Evolutionary conservation across 805 yeast species (phyloP).

Genomic region (Metschnikowia orientalis): DNA sequence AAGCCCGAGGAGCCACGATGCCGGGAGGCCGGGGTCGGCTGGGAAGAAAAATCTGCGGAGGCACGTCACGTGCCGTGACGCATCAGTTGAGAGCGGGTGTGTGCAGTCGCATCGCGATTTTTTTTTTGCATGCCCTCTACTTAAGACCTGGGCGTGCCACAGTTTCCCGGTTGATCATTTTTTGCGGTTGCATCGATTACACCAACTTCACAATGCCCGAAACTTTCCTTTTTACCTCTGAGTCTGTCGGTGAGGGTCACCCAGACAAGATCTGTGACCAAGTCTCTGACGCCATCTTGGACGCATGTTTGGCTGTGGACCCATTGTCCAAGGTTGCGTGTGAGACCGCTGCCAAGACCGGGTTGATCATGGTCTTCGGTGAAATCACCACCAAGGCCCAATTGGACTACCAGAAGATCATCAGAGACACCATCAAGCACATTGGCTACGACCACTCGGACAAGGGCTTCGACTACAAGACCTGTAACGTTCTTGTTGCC

Average conservation of each 20-base stretch:
- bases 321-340: slow-evolving; percentile 98
- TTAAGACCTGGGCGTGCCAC: slow-evolving; percentile 9
- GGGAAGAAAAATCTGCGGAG: too few relatives aligned
- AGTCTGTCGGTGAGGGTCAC: slow-evolving; percentile 92
- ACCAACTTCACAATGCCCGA: slow-evolving; percentile 21
- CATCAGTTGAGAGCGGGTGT: slow-evolving; percentile 2
- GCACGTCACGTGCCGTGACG: slow-evolving; percentile 15
- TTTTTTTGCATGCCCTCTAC: slow-evolving; percentile 6
- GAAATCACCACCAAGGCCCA: slow-evolving; percentile 97
- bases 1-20: too few relatives aligned
- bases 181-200: slow-evolving; percentile 2
- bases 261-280: slow-evolving; percentile 98
- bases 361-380: slow-evolving; percentile 99
- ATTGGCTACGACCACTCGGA: slow-evolving; percentile 95
- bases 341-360: slow-evolving; percentile 98
- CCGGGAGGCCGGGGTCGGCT: too few relatives aligned
- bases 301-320: slow-evolving; percentile 93
- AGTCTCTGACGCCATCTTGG: slow-evolving; percentile 96
- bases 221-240: slow-evolving; percentile 69
- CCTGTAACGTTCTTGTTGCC: slow-evolving; percentile 98
- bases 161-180: slow-evolving; percentile 1
- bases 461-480: slow-evolving; percentile 98
- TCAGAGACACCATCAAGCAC: slow-evolving; percentile 97
- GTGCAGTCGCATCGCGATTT: slow-evolving; percentile 2
- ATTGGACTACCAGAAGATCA: slow-evolving; percentile 93